These are phyloP conservation scores for Alternaria viburni DNA, from an alignment of 2,329 filamentous ascomycete genomes.

Conservation along the genomic window DNA sequence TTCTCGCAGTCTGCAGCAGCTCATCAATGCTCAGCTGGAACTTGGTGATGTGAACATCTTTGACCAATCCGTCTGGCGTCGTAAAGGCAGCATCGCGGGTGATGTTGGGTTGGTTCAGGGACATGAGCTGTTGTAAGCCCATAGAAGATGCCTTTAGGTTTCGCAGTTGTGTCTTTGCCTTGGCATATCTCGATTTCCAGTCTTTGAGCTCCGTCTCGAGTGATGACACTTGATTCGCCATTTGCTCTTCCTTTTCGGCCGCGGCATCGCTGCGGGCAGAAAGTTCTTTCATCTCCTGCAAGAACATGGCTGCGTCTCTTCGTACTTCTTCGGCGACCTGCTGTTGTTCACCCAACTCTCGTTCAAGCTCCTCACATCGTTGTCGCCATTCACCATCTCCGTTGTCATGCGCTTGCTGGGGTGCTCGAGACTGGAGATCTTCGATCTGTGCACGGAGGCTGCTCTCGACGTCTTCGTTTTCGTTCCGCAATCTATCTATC, in stretches of 20 bases:
- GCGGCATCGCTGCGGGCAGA: constrained; percentile 80
- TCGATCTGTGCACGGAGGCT: constrained; percentile 70
- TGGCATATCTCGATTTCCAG: constrained; percentile 90
- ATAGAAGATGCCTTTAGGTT: constrained; percentile 81
- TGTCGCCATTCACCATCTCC: constrained; percentile 45
- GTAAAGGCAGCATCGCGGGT: constrained; percentile 71
- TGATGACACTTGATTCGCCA: constrained; percentile 75
- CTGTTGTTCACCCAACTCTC: constrained; percentile 77
- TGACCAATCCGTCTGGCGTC: constrained; percentile 77
- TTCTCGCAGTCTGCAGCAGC: constrained; percentile 77
- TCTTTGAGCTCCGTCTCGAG: constrained; percentile 84
- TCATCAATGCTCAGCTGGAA: constrained; percentile 96
- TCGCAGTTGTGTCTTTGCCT: constrained; percentile 84
- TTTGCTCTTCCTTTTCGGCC: constrained; percentile 80
- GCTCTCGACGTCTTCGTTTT: constrained; percentile 69
- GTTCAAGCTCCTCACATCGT: constrained; percentile 54
- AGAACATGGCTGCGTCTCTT: constrained; percentile 79
- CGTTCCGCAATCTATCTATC: constrained; percentile 73
- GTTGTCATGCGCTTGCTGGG: constrained; percentile 25
- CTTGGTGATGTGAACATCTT: constrained; percentile 90
- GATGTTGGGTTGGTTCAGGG: constrained; percentile 68
- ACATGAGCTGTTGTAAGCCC: constrained; percentile 68
- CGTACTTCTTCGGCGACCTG: constrained; percentile 86
- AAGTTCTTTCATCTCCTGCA: constrained; percentile 87
- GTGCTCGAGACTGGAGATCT: constrained; percentile 47